Evolutionary conservation across 805 yeast species (phyloP), one percentile per base, ranked within the genome.

Genomic region (Starmerella scarabaei): DNA sequence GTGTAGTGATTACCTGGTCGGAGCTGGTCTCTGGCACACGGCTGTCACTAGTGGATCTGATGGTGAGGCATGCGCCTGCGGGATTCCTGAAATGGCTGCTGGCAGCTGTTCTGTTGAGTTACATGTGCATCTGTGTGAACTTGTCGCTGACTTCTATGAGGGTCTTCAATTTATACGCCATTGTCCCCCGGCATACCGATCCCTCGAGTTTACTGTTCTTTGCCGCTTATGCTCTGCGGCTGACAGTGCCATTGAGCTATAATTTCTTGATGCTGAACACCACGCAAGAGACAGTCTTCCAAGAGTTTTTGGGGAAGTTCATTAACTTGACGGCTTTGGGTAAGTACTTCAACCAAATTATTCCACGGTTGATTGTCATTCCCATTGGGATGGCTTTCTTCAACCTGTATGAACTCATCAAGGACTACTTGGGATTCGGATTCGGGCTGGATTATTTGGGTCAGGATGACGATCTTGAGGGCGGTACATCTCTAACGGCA

Each of bases 211-310:
- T 80, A 18, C 67, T 82, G 26, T 83, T 82, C 55, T 83, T 80
- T 56, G 74, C 85, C 17, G 78, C 80, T 52, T 82, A 83, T 52
- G 75, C 82, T 16, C 79, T 86, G 37, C 73, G 94, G 47, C 63
- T 83, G 55, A 80, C 93, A 0, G 76, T 83, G 11, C 94, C 94
- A 9, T 64, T 83, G 46, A 74, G 82, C 20, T 83, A 79, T 60
- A 83, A 83, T 59, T 83, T 80, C 54, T 58, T 82, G 41, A 79
- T 80, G 37, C 63, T 83, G 39, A 68, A 78, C 42, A 67, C 73
- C 2, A 64, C 69, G 16, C 61, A 77, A 21, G 63, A 58, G 19
- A 63, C 71, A 3, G 68, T 64, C 9, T 83, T 83, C 58, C 84
- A 81, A 53, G 68, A 71, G 35, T 80, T 85, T 63, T 66, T 79